These are phyloP conservation scores for Blastocystis sp. DNA, from an alignment of 352 stramenopile genomes.

Conservation along the genomic window DNA sequence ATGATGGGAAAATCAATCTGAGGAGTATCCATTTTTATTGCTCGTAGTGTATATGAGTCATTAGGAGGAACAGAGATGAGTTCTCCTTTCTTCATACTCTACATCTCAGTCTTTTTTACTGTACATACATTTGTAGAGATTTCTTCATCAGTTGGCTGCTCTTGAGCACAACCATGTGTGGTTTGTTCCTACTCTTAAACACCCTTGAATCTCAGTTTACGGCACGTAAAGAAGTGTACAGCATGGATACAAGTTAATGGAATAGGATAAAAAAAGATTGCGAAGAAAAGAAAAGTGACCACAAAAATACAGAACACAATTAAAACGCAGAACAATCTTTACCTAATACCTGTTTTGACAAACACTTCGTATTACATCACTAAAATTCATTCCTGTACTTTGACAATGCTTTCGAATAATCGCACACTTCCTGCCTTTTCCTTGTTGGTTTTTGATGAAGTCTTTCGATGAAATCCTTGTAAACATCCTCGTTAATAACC, in stretches of 20 bases:
- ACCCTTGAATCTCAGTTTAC: no score
- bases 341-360: no score
- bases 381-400: background rate
- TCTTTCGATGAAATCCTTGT: background rate
- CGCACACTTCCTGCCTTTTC: background rate
- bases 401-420: background rate
- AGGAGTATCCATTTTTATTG: background rate
- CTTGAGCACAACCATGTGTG: no score
- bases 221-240: no score
- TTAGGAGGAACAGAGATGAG: background rate
- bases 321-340: no score
- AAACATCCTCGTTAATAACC: conserved; percentile 23
- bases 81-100: background rate
- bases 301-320: no score
- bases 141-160: background rate
- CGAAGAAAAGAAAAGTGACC: no score
- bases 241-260: no score
- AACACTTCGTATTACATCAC: no score
- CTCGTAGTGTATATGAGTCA: background rate
- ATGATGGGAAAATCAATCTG: conserved; percentile 55
- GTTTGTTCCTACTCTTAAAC: no score
- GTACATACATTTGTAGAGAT: background rate
- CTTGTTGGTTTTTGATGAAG: background rate
- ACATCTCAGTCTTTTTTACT: background rate
- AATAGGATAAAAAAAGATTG: no score